Evolutionary conservation across 371 early-diverging fungal genomes (phyloP).

Genomic region (Haplosporangium sp.): DNA sequence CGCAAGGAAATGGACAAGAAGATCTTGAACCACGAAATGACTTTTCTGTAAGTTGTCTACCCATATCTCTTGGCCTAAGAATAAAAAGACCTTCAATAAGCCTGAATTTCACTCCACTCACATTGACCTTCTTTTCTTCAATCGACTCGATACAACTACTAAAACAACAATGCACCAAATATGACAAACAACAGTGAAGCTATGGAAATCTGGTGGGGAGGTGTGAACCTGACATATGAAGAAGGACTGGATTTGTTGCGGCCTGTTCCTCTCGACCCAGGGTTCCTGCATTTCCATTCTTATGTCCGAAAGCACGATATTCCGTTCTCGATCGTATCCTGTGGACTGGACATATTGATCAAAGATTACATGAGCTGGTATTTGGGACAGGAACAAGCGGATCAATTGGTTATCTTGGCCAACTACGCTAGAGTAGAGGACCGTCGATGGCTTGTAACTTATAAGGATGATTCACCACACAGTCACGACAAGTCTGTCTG

Average conservation of each 20-base stretch:
- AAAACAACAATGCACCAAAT: background rate
- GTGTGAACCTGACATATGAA: conserved; percentile 58
- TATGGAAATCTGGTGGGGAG: conserved; percentile 47
- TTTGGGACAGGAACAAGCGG: conserved; percentile 28
- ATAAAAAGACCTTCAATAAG: background rate
- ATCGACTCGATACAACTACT: background rate
- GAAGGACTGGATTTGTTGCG: conserved; percentile 59
- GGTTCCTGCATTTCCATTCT: conserved; percentile 52
- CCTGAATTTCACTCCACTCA: background rate
- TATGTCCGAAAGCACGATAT: conserved; percentile 41
- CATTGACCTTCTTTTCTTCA: too few relatives aligned
- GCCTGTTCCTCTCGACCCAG: conserved; percentile 57
- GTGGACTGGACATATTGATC: conserved; percentile 59
- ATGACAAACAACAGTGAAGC: conserved; percentile 24
- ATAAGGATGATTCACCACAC: conserved; percentile 58
- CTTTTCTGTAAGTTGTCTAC: conserved; percentile 33
- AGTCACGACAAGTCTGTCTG: conserved; percentile 49
- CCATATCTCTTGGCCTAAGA: background rate
- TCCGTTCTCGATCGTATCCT: conserved; percentile 61
- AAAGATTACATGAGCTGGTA: conserved; percentile 54
- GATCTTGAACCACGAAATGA: conserved; percentile 41
- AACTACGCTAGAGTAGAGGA: conserved; percentile 56
- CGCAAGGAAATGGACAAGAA: conserved; percentile 41
- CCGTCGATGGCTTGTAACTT: conserved; percentile 61
- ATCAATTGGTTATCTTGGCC: conserved; percentile 51